These are phyloP conservation scores for Sclerotinia nivalis DNA, from an alignment of 2,329 filamentous ascomycete genomes.

Conservation along the genomic window DNA sequence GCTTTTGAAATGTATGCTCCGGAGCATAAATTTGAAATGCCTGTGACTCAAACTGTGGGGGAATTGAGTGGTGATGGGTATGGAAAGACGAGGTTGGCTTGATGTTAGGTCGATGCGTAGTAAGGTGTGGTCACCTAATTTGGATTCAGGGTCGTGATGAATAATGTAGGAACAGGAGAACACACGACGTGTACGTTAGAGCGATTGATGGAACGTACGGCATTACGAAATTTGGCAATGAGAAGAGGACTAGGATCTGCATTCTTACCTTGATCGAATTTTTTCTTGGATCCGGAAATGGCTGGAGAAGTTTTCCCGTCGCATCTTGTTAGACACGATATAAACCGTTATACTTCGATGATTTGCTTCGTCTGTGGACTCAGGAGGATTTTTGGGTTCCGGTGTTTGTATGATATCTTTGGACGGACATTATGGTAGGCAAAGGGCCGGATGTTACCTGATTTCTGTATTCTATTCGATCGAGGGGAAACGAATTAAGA, in stretches of 20 bases:
- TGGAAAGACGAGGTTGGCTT: background rate
- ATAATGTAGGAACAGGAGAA: no score
- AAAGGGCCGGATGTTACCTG: no score
- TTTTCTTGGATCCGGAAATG: background rate
- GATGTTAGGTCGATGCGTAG: background rate
- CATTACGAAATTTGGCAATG: background rate
- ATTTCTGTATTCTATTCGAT: no score
- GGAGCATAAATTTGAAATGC: background rate
- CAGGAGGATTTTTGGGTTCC: no score
- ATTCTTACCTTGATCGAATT: background rate
- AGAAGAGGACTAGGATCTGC: background rate
- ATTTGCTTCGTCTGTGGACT: no score
- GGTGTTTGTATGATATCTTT: no score
- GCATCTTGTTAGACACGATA: no score
- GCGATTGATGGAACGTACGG: background rate
- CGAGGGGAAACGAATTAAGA: no score
- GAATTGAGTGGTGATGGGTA: background rate
- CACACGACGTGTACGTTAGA: background rate
- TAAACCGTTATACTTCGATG: no score
- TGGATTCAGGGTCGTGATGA: background rate
- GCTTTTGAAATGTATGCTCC: constrained; percentile 18
- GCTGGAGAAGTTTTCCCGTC: no score
- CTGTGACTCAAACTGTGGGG: background rate
- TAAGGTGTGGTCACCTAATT: background rate
- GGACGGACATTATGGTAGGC: no score